Percentiles rank a stretch among this genome's conserved stretches.
Conservation (phyloP, 2,329 filamentous ascomycete species). For the Microdochium nivale region DNA sequence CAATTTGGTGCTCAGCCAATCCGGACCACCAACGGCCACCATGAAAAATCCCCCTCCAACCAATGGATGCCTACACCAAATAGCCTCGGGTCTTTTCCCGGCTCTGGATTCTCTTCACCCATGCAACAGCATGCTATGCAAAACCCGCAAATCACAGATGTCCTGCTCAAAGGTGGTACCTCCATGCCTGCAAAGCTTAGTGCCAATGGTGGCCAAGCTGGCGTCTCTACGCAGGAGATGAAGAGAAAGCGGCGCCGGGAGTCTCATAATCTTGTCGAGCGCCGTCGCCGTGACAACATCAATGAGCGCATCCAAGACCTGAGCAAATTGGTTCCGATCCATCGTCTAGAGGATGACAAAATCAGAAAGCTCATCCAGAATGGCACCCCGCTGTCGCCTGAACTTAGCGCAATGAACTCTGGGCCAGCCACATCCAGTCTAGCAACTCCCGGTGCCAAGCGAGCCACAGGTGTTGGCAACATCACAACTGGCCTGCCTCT, state of each 20-base stretch:
- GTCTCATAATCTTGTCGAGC: conserved; percentile 94
- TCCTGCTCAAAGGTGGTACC: conserved; percentile 78
- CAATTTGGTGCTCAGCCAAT: conserved; percentile 74
- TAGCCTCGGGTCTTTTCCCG: conserved; percentile 77
- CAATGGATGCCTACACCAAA: conserved; percentile 86
- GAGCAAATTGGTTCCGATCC: conserved; percentile 82
- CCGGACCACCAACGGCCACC: conserved; percentile 54
- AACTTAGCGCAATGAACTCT: conserved; percentile 59
- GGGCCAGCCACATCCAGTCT: conserved; percentile 77
- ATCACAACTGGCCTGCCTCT: conserved; percentile 89
- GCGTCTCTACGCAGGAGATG: conserved; percentile 76
- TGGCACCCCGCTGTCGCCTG: conserved; percentile 81
- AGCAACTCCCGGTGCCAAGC: conserved; percentile 73
- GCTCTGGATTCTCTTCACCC: conserved; percentile 83
- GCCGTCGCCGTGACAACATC: conserved; percentile 91
- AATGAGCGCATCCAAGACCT: conserved; percentile 97
- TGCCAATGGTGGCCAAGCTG: conserved; percentile 28
- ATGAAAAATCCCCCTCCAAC: conserved; percentile 77
- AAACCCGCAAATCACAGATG: conserved; percentile 75
- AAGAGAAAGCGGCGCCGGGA: conserved; percentile 87
- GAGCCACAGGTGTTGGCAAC: conserved; percentile 69
- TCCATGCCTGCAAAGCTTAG: conserved; percentile 81
- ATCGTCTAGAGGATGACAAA: conserved; percentile 94
- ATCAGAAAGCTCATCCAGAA: conserved; percentile 91
- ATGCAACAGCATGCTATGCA: conserved; percentile 52